Conservation (phyloP, 495 filamentous ascomycete species). For the Xylaria cubensis region DNA sequence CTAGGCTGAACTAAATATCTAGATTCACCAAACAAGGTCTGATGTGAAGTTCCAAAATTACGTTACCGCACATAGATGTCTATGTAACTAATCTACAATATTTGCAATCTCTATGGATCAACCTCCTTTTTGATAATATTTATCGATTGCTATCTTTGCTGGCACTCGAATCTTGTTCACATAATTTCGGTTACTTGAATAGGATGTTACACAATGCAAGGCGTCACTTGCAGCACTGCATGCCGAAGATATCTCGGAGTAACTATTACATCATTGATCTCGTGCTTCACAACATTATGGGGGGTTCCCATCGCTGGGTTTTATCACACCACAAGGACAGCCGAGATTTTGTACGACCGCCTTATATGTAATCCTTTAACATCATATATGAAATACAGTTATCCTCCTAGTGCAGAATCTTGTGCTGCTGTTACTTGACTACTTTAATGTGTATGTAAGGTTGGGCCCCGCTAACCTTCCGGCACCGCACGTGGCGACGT, state of each 20-base stretch:
- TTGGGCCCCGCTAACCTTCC: slow-evolving; percentile 2
- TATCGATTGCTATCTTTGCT: not conserved
- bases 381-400: slow-evolving; percentile 6
- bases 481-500: slow-evolving; percentile 18
- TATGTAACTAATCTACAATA: not conserved
- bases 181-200: not conserved
- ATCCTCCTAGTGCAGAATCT: not conserved
- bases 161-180: not conserved
- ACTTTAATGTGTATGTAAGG: not conserved
- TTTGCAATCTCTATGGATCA: not conserved
- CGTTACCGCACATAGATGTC: not conserved
- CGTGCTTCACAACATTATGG: not conserved
- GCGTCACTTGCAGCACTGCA: slow-evolving; percentile 4
- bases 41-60: not conserved
- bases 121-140: not conserved
- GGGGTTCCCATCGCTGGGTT: not conserved
- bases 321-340: not conserved
- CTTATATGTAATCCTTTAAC: not conserved
- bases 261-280: not conserved
- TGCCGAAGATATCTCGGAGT: not conserved
- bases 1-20: not conserved
- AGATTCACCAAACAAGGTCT: not conserved
- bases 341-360: not conserved
- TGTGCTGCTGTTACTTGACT: not conserved
- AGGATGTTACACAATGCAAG: slow-evolving; percentile 12